A percentile compares a stretch with the other conserved stretches of the same genome.
Evolutionary conservation across 768 basidiomycete species (phyloP).

Genomic region (Pleurotus cornucopiae): DNA sequence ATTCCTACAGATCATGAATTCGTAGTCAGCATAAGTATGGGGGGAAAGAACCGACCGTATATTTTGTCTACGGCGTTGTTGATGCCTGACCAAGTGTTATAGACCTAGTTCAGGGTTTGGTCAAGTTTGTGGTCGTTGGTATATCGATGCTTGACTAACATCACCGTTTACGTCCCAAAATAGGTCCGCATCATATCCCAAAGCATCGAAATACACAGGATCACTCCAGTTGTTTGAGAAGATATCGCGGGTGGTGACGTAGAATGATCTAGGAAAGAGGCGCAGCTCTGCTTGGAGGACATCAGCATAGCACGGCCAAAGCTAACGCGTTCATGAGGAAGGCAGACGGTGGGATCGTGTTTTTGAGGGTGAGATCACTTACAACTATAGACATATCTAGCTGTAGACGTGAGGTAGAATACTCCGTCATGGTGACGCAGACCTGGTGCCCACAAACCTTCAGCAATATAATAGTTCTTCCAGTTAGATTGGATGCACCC

Average conservation of each 20-base stretch:
- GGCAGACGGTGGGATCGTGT: no score
- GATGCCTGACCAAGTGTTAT: conserved; percentile 33
- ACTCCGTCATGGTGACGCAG: conserved; percentile 30
- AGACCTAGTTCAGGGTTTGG: conserved; percentile 20
- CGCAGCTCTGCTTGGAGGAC: conserved; percentile 23
- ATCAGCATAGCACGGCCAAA: neutral
- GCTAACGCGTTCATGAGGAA: no score
- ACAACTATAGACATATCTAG: conserved; percentile 36
- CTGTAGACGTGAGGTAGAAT: conserved; percentile 31
- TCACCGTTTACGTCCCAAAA: conserved; percentile 38
- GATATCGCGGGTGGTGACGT: conserved; percentile 32
- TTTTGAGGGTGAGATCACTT: conserved; percentile 2
- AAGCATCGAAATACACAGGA: conserved; percentile 33
- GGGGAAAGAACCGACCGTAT: conserved; percentile 21
- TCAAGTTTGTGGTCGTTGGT: no score
- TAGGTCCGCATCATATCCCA: conserved; percentile 36
- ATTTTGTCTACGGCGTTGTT: conserved; percentile 36
- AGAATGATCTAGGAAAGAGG: conserved; percentile 35
- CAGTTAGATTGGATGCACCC: neutral
- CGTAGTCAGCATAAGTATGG: neutral
- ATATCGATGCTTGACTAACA: conserved; percentile 11
- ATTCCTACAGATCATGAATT: conserved; percentile 22
- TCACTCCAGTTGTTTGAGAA: conserved; percentile 37
- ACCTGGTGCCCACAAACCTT: conserved; percentile 32
- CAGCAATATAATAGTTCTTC: neutral